phyloP scores from a whole-genome alignment of 2,329 filamentous ascomycete species.

The Monilinia polystroma region DNA sequence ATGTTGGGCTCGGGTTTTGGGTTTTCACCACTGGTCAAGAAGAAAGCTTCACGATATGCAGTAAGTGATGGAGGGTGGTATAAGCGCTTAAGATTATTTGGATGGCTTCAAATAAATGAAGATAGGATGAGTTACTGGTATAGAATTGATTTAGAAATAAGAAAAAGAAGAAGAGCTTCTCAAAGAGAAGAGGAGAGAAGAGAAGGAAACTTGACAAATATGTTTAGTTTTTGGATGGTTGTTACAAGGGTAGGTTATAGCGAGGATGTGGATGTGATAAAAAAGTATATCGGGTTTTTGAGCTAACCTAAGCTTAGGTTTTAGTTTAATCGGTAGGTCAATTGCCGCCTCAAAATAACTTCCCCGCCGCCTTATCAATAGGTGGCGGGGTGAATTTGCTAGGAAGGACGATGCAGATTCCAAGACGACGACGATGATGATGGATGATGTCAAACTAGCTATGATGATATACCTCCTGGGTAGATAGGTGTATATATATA shows the following conservation, averaged over 20 bases:
- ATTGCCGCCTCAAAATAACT: constrained; percentile 10
- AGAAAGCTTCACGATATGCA: constrained; percentile 14
- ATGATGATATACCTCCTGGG: not conserved
- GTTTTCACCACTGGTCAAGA: constrained; percentile 23
- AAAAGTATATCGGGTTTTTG: constrained; percentile 9
- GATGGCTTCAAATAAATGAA: not conserved
- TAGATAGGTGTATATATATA: not conserved
- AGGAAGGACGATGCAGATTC: constrained; percentile 1
- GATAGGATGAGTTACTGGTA: not conserved
- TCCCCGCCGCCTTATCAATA: constrained; percentile 5
- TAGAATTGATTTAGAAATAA: not conserved
- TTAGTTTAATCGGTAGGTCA: not conserved
- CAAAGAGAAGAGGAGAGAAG: too few species aligned
- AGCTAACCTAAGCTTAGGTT: not conserved
- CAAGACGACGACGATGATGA: not conserved
- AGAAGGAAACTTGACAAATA: constrained; percentile 9
- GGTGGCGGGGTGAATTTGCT: constrained; percentile 10
- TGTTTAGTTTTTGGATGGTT: constrained; percentile 15
- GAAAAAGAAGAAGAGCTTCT: not conserved
- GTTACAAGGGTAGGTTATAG: constrained; percentile 20
- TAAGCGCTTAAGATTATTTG: not conserved
- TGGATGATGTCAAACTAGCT: too few species aligned
- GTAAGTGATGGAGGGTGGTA: constrained; percentile 19
- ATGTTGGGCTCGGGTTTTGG: constrained; percentile 31
- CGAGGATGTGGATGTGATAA: constrained; percentile 20